Base-by-base conservation (phyloP, 2,329 filamentous ascomycete genomes). In the Aspergillus quadrilineatus region DNA sequence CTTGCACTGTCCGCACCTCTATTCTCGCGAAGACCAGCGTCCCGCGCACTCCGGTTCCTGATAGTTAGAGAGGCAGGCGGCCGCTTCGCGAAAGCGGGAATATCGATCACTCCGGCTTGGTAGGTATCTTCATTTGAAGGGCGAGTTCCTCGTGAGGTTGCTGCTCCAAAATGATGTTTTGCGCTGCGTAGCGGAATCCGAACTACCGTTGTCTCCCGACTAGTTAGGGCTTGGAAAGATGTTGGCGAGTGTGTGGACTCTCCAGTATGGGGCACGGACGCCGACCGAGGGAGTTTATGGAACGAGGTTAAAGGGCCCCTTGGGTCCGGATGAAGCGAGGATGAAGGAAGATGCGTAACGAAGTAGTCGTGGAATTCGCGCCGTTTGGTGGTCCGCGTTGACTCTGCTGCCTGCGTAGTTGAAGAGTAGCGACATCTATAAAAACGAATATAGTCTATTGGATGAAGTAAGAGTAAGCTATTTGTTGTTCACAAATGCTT, bases 121-220 rank as follows among this genome's bases (percentile, higher is more conserved):
- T 92, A 91, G 9, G 91, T 85, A 70, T 99, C 94, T 75, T 99
- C 94, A 72, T 97, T 97, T 73, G 94, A 91, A 0, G 87, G 85
- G 9, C 94, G 85, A 54, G 88, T 90, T 22, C 94, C 94, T 48
- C 94, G 85, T 32, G 88, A 89, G 42, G 89, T 83, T 10, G 85
- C 85, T 26, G 86, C 89, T 28, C 94, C 94, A 68, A 95, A 97
- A 76, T 99, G 94, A 70, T 99, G 94, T 71, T 97, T 97, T 30
- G 94, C 94, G 65, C 89, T 92, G 66, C 88, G 89, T 60, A 99
- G 79, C 4, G 94, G 94, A 69, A 99, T 99, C 36, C 94, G 89
- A 47, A 97, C 94, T 5, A 97, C 90, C 0, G 94, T 97, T 63
- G 94, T 85, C 66, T 97, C 92, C 65, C 91, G 84, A 60, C 85